Evolutionary conservation across 2,329 filamentous ascomycete genomes (phyloP).

Genomic region (Nannizzia gypsea): DNA sequence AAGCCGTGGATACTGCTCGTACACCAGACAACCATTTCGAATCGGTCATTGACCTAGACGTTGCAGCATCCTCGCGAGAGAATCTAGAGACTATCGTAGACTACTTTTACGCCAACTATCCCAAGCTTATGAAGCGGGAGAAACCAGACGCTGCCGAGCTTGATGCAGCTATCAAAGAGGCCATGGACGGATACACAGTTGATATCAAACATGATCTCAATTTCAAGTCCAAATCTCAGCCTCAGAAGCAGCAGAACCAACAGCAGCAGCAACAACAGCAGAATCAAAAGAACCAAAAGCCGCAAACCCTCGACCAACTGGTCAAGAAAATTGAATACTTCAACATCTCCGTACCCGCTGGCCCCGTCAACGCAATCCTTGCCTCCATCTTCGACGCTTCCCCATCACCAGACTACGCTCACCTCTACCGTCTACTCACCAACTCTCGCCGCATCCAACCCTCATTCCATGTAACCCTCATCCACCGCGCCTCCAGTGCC

Average conservation of each 20-base stretch:
- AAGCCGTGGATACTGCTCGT: slow-evolving; percentile 55
- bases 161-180: slow-evolving; percentile 64
- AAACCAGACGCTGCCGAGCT: slow-evolving; percentile 63
- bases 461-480: slow-evolving; percentile 88
- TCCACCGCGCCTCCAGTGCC: slow-evolving; percentile 58
- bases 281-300: slow-evolving; percentile 16
- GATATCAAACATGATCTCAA: slow-evolving; percentile 65
- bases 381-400: slow-evolving; percentile 53
- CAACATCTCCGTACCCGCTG: slow-evolving; percentile 43
- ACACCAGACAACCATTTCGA: slow-evolving; percentile 77
- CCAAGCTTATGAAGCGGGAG: slow-evolving; percentile 54
- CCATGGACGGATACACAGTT: slow-evolving; percentile 66
- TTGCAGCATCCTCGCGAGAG: slow-evolving; percentile 60
- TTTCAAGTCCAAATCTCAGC: slow-evolving; percentile 37
- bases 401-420: slow-evolving; percentile 38
- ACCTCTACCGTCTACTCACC: slow-evolving; percentile 65
- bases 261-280: slow-evolving; percentile 19
- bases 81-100: slow-evolving; percentile 73
- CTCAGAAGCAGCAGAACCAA: slow-evolving; percentile 24
- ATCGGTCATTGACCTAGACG: slow-evolving; percentile 71
- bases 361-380: slow-evolving; percentile 47
- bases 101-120: slow-evolving; percentile 63
- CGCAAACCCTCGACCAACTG: slow-evolving; percentile 23
- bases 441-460: slow-evolving; percentile 62
- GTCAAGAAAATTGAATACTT: slow-evolving; percentile 56